Conservation (phyloP, 2,329 filamentous ascomycete species). For the Trichoderma citrinoviride region DNA sequence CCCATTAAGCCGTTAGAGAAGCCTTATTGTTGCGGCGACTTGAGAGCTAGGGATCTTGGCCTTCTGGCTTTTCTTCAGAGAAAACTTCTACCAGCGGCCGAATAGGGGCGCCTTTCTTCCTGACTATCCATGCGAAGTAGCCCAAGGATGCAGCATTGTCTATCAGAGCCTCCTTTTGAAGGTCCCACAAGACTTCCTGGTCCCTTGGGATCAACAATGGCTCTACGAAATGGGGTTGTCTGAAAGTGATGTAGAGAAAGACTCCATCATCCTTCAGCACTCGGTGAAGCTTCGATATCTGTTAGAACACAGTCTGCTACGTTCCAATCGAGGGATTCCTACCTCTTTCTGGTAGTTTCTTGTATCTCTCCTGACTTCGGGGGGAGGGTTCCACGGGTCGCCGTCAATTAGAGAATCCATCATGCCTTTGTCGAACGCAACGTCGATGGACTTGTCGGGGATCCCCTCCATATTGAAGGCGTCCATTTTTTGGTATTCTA, state of each 20-base stretch:
- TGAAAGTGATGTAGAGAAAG: constrained; percentile 54
- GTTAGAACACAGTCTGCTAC: background rate
- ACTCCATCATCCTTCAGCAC: constrained; percentile 47
- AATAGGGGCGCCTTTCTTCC: no score
- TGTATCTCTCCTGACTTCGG: constrained; percentile 48
- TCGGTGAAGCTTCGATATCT: constrained; percentile 33
- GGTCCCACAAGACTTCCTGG: no score
- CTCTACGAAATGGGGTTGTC: constrained; percentile 54
- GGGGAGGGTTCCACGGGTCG: constrained; percentile 51
- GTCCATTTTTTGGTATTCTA: constrained; percentile 52
- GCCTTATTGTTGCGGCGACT: no score
- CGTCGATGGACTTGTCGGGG: constrained; percentile 43
- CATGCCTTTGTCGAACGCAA: constrained; percentile 58
- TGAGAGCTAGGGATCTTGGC: no score
- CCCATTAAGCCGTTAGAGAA: no score
- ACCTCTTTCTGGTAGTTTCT: constrained; percentile 51
- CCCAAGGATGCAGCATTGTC: no score
- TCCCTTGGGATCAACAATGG: constrained; percentile 44
- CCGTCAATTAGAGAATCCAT: constrained; percentile 56
- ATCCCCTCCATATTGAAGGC: constrained; percentile 49
- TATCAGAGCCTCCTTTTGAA: no score
- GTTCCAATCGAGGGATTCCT: background rate
- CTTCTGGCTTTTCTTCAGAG: no score
- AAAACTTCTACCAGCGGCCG: no score
- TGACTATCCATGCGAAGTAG: no score